These are phyloP conservation scores for Lobosporangium transversale DNA, from an alignment of 192 early-diverging fungal species.

Conservation along the genomic window DNA sequence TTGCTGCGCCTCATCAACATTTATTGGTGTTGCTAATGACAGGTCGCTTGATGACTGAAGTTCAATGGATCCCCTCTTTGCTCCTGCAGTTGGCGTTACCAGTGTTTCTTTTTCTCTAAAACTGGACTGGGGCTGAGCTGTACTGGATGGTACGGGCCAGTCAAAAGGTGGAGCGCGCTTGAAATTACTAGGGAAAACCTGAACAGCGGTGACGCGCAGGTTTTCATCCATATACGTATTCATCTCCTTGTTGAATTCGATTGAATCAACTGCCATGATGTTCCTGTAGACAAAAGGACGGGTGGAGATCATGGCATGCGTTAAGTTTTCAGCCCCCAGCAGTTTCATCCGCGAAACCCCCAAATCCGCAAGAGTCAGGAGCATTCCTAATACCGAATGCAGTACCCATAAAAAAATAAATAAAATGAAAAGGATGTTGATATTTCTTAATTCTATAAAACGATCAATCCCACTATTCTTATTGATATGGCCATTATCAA, in stretches of 20 bases:
- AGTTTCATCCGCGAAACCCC: conserved; percentile 71
- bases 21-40: no score
- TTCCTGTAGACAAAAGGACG: conserved; percentile 76
- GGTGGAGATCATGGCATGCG: conserved; percentile 80
- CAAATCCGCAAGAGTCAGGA: conserved; percentile 87
- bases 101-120: no score
- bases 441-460: no score
- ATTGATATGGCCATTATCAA: no score
- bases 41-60: no score
- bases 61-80: conserved; percentile 23
- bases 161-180: conserved; percentile 1
- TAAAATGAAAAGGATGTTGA: no score
- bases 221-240: conserved; percentile 72
- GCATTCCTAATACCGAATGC: conserved; percentile 69
- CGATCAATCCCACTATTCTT: no score
- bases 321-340: conserved; percentile 82
- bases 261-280: conserved; percentile 61
- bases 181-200: conserved; percentile 65
- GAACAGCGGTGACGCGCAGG: conserved; percentile 71
- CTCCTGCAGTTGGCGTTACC: no score
- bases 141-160: neutral
- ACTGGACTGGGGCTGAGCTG: no score
- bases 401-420: no score
- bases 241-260: conserved; percentile 62
- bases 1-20: neutral